These are phyloP conservation scores for Pezicula neosporulosa DNA, from an alignment of 2,329 filamentous ascomycete species.

Conservation along the genomic window DNA sequence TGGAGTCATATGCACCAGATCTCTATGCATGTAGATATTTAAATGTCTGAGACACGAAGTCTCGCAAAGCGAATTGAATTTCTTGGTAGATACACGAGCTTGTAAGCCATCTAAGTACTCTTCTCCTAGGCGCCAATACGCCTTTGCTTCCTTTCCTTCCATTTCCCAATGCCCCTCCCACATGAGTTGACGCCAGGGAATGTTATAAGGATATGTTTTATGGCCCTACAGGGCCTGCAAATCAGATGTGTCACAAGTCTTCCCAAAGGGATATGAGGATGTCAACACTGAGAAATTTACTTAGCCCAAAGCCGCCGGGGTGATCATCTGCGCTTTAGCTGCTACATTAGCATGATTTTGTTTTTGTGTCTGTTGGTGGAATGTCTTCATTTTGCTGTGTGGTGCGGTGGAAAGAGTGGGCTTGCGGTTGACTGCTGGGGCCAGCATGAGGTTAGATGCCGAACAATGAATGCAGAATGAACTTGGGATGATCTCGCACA, in stretches of 20 bases:
- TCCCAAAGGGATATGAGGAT: slow-evolving; percentile 4
- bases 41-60: slow-evolving; percentile 18
- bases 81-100: slow-evolving; percentile 23
- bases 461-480: slow-evolving; percentile 19
- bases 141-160: slow-evolving; percentile 4
- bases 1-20: background rate
- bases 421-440: background rate
- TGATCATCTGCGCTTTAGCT: background rate
- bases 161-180: slow-evolving; percentile 3
- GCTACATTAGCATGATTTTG: no score
- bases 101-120: slow-evolving; percentile 14
- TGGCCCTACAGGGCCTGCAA: slow-evolving; percentile 1
- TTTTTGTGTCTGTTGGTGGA: no score
- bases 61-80: slow-evolving; percentile 16
- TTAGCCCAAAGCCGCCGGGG: slow-evolving; percentile 4
- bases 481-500: slow-evolving; percentile 21
- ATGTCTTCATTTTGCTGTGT: background rate
- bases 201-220: background rate
- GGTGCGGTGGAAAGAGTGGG: background rate
- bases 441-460: slow-evolving; percentile 25
- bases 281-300: slow-evolving; percentile 11
- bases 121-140: slow-evolving; percentile 9
- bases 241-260: slow-evolving; percentile 8
- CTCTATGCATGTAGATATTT: background rate
- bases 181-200: slow-evolving; percentile 14